Base-by-base conservation (phyloP, 495 filamentous ascomycete genomes). In the Gamarada debralockiae region DNA sequence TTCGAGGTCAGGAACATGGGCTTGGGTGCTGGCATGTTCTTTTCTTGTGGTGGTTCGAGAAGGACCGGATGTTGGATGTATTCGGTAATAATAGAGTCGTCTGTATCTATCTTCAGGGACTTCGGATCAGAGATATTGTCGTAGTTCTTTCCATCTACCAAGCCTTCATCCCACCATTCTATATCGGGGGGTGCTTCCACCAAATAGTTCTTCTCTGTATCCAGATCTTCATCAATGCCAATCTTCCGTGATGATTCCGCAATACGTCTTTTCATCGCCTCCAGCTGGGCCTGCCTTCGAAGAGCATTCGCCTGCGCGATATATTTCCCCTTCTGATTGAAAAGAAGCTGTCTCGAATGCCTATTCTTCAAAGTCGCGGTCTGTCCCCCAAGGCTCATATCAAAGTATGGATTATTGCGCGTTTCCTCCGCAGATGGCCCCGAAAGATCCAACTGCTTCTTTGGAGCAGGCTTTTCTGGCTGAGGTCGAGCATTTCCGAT, bases 321-420 rank as follows among this genome's bases (percentile, higher is more conserved):
- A 62, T 95, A 97, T 78, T 97, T 97, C 45, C 93, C 93, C 66
- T 96, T 96, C 61, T 92, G 84, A 69, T 97, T 95, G 76, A 98
- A 97, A 10, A 89, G 67, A 17, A 98, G 78, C 58, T 89, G 82
- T 38, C 87, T 82, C 1, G 87, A 73, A 48, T 85, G 73, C 33
- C 90, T 78, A 20, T 76, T 76, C 44, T 75, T 87, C 22, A 78
- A 77, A 7, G 80, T 72, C 2, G 82, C 80, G 17, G 78, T 76
- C 57, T 86, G 82, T 3, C 78, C 77, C 27, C 80, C 80, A 4
- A 90, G 65, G 62, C 71, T 87, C 2, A 86, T 74, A 61, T 97
- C 93, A 53, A 86, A 95, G 61, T 95, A 96, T 2, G 90, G 92
- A 51, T 97, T 96, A 55, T 79, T 82, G 46, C 76, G 77, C 40